Evolutionary conservation across 208 protist species (phyloP), one percentile per base, ranked within the genome.

Genomic region (Leishmania turanica): DNA sequence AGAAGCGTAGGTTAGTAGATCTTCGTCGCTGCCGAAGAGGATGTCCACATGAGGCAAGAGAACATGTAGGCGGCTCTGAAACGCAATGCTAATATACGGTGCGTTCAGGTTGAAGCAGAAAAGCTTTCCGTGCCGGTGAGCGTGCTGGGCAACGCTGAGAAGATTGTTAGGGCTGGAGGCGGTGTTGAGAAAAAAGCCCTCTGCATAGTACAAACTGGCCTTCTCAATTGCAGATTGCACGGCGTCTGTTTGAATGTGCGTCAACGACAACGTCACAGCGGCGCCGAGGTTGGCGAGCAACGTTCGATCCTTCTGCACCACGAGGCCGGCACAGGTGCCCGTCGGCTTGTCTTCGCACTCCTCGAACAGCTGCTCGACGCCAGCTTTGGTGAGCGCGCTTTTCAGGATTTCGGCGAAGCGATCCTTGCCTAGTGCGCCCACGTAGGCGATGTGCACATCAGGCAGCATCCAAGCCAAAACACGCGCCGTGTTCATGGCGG

Each of bases 401-500:
- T 83, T 85, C 37, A 99, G 82, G 42, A 92, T 91, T 24, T 88
- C 78, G 7, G 89, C 97, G 70, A 96, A 99, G 58, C 92, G 74
- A 87, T 99, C 99, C 45, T 93, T 86, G 58, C 93, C 99, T 49
- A 99, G 91, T 60, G 94, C 97, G 45, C 99, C 99, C 15, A 97
- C 86, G 83, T 90, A 97, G 73, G 86, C 92, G 27, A 89, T 81
- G 13, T 40, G 51, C 3, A 84, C 75, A 11, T 66, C 56, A 17
- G 88, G 85, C n/a, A 84, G 80, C 80, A 97, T 88, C 94, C 95
- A 98, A 60, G 97, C 84, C 65, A 93, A 83, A 34, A 95, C 88
- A 47, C 99, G 91, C 37, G 98, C 97, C 45, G 97, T 92, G 91
- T 99, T 99, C 96, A 99, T 99, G 4, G 97, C 97, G 40, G 98